A percentile compares a stretch with the other conserved stretches of the same genome.
Evolutionary conservation across 306 rosid genomes (phyloP).

Genomic region (Mimosa bimucronata): DNA sequence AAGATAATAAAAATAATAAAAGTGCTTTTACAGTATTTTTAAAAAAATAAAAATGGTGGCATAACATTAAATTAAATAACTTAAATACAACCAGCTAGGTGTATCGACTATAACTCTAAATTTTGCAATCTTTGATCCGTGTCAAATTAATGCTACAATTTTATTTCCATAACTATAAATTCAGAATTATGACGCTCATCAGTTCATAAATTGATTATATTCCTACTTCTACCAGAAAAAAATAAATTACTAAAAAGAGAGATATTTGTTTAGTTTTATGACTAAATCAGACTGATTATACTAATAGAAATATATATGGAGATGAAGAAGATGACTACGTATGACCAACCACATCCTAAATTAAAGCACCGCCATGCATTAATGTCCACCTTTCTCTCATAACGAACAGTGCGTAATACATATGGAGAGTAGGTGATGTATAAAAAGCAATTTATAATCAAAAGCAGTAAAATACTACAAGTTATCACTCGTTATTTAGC

Average conservation of each 20-base stretch:
- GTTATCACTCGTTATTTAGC: background rate
- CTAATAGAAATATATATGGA: background rate
- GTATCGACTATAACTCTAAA: background rate
- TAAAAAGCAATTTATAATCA: too few species aligned
- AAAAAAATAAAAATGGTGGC: background rate
- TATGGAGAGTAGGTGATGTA: background rate
- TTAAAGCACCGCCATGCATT: background rate
- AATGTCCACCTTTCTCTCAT: background rate
- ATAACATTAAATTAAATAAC: background rate
- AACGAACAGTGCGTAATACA: background rate
- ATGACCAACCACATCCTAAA: background rate
- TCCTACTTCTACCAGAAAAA: background rate
- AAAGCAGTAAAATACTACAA: background rate
- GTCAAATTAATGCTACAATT: background rate
- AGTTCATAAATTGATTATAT: background rate
- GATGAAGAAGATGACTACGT: background rate
- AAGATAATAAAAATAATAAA: background rate
- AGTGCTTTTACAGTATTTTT: background rate
- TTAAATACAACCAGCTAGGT: background rate
- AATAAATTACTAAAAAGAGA: background rate
- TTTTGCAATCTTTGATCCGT: background rate
- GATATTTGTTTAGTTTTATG: background rate
- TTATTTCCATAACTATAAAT: background rate
- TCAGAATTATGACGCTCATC: background rate
- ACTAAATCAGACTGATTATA: background rate